phyloP scores from a whole-genome alignment of 768 basidiomycete genomes.

The Clitopilus hobsonii region DNA sequence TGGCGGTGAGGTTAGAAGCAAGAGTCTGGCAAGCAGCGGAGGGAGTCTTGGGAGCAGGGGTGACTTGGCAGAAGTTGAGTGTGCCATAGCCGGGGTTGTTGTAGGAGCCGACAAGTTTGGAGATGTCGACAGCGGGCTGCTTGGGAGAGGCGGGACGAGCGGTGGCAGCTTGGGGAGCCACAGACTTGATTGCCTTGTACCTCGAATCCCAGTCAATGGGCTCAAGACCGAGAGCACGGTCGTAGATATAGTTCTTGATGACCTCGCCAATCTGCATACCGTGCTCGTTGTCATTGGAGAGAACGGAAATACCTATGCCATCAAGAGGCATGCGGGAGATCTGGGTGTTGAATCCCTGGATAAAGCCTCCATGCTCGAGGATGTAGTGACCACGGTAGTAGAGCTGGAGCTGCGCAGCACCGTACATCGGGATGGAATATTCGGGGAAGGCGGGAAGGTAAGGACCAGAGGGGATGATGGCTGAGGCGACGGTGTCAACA shows the following conservation, averaged over 20 bases:
- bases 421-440: conserved; percentile 17
- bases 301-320: conserved; percentile 20
- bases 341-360: conserved; percentile 10
- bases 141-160: conserved; percentile 11
- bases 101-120: conserved; percentile 11
- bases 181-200: conserved; percentile 4
- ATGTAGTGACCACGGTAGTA: conserved; percentile 36
- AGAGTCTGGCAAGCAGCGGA: conserved; percentile 13
- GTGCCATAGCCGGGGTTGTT: conserved; percentile 13
- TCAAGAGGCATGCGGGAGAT: conserved; percentile 11
- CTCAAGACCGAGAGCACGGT: conserved; percentile 16
- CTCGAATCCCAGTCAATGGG: conserved; percentile 19
- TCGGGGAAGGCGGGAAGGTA: conserved; percentile 10
- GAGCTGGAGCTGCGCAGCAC: conserved; percentile 32
- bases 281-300: conserved; percentile 19
- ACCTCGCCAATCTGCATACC: conserved; percentile 12
- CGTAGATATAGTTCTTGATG: conserved; percentile 19
- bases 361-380: conserved; percentile 12
- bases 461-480: conserved; percentile 17
- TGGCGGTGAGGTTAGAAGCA: conserved; percentile 10
- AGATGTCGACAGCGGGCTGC: conserved; percentile 8
- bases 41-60: conserved; percentile 1
- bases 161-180: background rate
- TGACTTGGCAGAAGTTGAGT: conserved; percentile 14
- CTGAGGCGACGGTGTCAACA: conserved; percentile 17